Conservation (phyloP, 2,329 filamentous ascomycete genomes). For the Nakataea oryzae region DNA sequence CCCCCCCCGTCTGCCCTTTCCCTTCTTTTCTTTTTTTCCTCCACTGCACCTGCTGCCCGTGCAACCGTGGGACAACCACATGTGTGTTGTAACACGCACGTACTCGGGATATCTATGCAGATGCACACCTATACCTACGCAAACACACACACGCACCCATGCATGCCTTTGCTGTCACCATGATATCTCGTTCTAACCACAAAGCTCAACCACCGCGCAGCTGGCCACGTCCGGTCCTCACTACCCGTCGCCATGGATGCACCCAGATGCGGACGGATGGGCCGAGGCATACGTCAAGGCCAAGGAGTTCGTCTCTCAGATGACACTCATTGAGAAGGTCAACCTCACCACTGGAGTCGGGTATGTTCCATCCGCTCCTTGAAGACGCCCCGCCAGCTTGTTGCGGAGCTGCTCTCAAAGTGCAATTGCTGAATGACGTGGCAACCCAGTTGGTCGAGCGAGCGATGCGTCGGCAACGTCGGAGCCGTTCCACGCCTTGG, state of each 20-base stretch:
- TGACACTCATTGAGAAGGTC: constrained; percentile 83
- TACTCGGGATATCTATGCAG: no score
- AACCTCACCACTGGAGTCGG: constrained; percentile 88
- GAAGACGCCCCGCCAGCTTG: no score
- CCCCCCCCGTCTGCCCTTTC: no score
- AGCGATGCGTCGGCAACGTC: constrained; percentile 67
- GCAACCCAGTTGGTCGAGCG: constrained; percentile 47
- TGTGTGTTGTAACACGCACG: no score
- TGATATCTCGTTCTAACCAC: neutral
- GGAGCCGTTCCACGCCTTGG: constrained; percentile 62
- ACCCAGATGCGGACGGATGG: constrained; percentile 63
- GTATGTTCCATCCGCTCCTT: constrained; percentile 32
- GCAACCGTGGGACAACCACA: no score
- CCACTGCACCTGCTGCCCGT: no score
- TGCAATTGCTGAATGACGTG: neutral
- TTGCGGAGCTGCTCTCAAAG: no score
- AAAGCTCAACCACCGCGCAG: neutral
- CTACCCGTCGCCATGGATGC: constrained; percentile 84
- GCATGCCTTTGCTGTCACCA: no score
- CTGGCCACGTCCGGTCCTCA: constrained; percentile 42
- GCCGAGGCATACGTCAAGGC: constrained; percentile 66
- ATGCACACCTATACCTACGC: no score
- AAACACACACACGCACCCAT: no score
- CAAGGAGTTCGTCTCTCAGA: constrained; percentile 66
- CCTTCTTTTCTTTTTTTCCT: no score